phyloP scores from a whole-genome alignment of 2,329 filamentous ascomycete genomes.

The Paecilomyces variotii region DNA sequence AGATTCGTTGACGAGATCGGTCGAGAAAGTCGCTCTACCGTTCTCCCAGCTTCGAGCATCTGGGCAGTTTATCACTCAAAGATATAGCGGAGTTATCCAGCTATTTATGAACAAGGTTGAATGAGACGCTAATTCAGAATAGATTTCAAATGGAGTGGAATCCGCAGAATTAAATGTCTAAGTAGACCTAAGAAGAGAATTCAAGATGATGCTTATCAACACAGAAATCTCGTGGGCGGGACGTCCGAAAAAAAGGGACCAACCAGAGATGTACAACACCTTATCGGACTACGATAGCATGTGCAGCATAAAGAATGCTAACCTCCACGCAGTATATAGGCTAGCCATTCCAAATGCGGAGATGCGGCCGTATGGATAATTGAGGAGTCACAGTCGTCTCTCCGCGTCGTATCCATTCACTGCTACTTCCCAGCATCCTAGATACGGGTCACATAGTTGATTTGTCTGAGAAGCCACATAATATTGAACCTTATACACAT shows the following conservation, averaged over 20 bases:
- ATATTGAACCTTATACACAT: not conserved
- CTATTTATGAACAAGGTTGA: not conserved
- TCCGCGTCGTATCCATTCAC: not conserved
- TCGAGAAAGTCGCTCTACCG: not conserved
- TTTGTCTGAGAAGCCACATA: not conserved
- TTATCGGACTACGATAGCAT: not conserved
- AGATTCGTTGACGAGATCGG: no score
- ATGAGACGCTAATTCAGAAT: not conserved
- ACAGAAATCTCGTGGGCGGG: not conserved
- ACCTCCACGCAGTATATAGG: not conserved
- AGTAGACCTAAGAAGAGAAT: not conserved
- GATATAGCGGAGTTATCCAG: not conserved
- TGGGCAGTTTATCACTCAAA: not conserved
- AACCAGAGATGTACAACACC: not conserved
- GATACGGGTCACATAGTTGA: not conserved
- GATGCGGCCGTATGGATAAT: not conserved
- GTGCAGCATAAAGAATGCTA: not conserved
- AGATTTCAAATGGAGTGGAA: not conserved
- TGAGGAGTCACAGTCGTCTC: not conserved
- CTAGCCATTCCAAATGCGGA: not conserved
- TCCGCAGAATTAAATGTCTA: not conserved
- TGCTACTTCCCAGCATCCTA: not conserved
- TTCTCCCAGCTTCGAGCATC: not conserved
- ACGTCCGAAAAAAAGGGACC: not conserved
- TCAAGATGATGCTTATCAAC: not conserved